phyloP scores from a whole-genome alignment of 2,329 filamentous ascomycete species.

The Dendrostoma leiphaemia region DNA sequence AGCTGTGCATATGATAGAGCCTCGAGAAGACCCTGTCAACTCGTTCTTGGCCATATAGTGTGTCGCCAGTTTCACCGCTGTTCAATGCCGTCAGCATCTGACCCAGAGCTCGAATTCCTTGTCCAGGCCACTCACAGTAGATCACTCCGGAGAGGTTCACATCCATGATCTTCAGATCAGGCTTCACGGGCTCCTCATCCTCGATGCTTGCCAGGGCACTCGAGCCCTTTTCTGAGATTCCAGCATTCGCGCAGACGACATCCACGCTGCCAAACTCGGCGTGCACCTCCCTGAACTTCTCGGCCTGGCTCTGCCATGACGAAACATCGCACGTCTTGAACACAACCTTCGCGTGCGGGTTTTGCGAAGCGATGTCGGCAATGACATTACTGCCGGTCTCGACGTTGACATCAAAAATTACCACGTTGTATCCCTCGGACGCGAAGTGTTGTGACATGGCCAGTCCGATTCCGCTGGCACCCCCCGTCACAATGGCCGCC shows the following conservation, averaged over 20 bases:
- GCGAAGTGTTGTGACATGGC: conserved; percentile 34
- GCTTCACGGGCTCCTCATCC: conserved; percentile 31
- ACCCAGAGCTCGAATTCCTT: no score
- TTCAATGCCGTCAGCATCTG: background rate
- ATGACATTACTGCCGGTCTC: conserved; percentile 25
- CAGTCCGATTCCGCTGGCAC: conserved; percentile 34
- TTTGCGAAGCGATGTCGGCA: conserved; percentile 25
- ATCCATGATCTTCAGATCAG: conserved; percentile 34
- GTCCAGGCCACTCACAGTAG: conserved; percentile 36
- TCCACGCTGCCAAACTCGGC: conserved; percentile 33
- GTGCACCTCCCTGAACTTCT: conserved; percentile 27
- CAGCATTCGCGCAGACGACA: conserved; percentile 49
- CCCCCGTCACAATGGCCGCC: conserved; percentile 33
- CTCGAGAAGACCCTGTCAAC: conserved; percentile 28
- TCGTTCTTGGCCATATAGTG: conserved; percentile 45
- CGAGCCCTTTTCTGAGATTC: conserved; percentile 40
- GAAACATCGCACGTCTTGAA: conserved; percentile 36
- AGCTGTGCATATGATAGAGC: conserved; percentile 50
- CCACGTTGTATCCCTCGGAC: conserved; percentile 29
- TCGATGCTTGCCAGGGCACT: conserved; percentile 27
- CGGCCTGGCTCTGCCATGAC: conserved; percentile 33
- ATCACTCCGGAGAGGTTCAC: conserved; percentile 39
- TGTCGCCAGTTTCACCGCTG: conserved; percentile 47
- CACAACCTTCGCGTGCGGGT: conserved; percentile 23
- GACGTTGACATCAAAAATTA: conserved; percentile 33